Evolutionary conservation across 202 grass and related monocot species (phyloP), one percentile per base, ranked within the genome.

Genomic region (Setaria viridis): DNA sequence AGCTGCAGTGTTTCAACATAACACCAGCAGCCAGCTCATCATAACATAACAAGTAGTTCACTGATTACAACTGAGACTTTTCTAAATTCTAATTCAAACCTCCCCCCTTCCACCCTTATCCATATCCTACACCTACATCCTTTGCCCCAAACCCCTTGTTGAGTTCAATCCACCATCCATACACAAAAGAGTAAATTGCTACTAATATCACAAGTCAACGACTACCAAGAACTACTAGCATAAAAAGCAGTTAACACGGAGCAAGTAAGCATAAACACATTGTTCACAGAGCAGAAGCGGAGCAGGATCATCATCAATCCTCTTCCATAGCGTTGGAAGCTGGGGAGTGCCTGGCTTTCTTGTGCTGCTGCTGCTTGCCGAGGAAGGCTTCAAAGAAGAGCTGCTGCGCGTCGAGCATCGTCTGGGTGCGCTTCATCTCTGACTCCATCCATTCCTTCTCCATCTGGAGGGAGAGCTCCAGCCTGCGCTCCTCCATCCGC

Each of bases 361-460:
- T 91, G 76, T 65, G 69, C 15, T 81, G 80, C 10, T 84, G 82
- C 83, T 86, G 89, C 89, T 85, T 91, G 78, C 85, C n/a, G 66
- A 91, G 77, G 78, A 99, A 95, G 2, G 87, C 88, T 74, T 97
- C 97, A 17, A 99, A 87, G 77, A 99, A 87, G 62, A 89, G 80
- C 78, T 93, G 89, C 88, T 99, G 97, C 10, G 90, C 86, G 67
- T 99, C 93, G 11, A 99, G 93, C 77, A 99, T 87, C 72, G 93
- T 74, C 88, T 99, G 93, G 29, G 97, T 96, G 68, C 93, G 92
- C 85, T 94, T 96, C 86, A 99, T 90, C 85, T 99, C 97, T 56
- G 91, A 81, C 2, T 99, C 97, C 97, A 96, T 97, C 67, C 97
- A 68, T 46, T 89, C 90, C 87, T 93, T 99, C 82, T 99, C 97